A percentile compares a stretch with the other conserved stretches of the same genome.
Conservation (phyloP, 106 monocot species). For the Gastrodia elata region DNA sequence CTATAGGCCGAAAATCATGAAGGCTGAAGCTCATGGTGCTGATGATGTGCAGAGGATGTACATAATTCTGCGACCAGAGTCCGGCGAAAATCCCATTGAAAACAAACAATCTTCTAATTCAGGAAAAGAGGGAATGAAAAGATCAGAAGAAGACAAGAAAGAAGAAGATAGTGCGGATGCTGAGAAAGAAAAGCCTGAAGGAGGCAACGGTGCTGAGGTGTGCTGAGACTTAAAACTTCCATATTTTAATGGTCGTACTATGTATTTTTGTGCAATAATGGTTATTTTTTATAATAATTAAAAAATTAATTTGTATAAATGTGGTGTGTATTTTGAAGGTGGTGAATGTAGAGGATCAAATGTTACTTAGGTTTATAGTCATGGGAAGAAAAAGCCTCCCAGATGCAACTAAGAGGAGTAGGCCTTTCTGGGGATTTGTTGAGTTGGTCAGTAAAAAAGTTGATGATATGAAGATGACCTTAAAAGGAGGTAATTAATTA, state of each 20-base stretch:
- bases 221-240: not conserved
- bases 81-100: constrained; percentile 31
- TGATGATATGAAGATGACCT: constrained; percentile 49
- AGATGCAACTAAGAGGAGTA: constrained; percentile 36
- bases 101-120: constrained; percentile 52
- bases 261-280: not conserved
- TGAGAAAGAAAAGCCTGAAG: constrained; percentile 16
- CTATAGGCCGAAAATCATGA: constrained; percentile 62
- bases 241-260: no score
- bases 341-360: constrained; percentile 53
- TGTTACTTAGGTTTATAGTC: constrained; percentile 49
- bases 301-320: not conserved
- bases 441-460: constrained; percentile 55
- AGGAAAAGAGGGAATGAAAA: constrained; percentile 42
- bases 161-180: not conserved
- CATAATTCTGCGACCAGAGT: constrained; percentile 54
- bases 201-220: constrained; percentile 57
- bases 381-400: constrained; percentile 84
- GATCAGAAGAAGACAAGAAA: not conserved
- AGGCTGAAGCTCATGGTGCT: constrained; percentile 43
- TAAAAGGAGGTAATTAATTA: constrained; percentile 37
- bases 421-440: constrained; percentile 63
- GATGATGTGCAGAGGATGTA: constrained; percentile 67
- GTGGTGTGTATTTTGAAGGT: constrained; percentile 15
- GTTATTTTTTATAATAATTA: not conserved